A percentile compares a stretch with the other conserved stretches of the same genome.
These are phyloP conservation scores for Lachancea quebecensis DNA, from an alignment of 805 yeast genomes.

Conservation along the genomic window DNA sequence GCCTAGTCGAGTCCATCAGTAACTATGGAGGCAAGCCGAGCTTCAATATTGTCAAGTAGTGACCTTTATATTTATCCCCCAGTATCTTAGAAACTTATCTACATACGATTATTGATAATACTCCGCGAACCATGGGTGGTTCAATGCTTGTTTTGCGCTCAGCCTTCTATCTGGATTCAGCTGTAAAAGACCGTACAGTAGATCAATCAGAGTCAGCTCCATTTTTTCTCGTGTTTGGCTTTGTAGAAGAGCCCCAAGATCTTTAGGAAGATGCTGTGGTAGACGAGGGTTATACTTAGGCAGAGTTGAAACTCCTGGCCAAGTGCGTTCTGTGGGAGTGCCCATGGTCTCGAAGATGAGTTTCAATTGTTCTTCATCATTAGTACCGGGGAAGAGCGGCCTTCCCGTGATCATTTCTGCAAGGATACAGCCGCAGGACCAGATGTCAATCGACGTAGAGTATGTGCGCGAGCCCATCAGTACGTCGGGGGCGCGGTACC, in stretches of 20 bases:
- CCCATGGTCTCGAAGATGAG: conserved; percentile 88
- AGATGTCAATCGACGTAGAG: conserved; percentile 97
- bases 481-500: conserved; percentile 98
- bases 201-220: conserved; percentile 27
- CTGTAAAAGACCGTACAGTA: conserved; percentile 37
- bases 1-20: conserved; percentile 16
- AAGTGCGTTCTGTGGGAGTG: conserved; percentile 83
- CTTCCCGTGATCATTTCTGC: conserved; percentile 97
- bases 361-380: conserved; percentile 95
- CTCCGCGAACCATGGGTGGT: conserved; percentile 37
- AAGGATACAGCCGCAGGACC: conserved; percentile 97
- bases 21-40: conserved; percentile 24
- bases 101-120: conserved; percentile 13
- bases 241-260: conserved; percentile 38
- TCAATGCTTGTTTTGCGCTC: conserved; percentile 46
- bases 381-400: conserved; percentile 94
- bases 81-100: not conserved
- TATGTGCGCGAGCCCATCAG: conserved; percentile 93
- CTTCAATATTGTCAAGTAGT: conserved; percentile 13
- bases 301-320: conserved; percentile 90
- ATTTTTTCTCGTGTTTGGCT: conserved; percentile 21
- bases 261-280: conserved; percentile 81
- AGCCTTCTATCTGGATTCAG: conserved; percentile 47
- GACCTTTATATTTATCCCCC: not conserved
- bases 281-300: conserved; percentile 92